Percentiles rank a stretch among this genome's conserved stretches.
These are phyloP conservation scores for Aspergillus jensenii DNA, from an alignment of 2,329 filamentous ascomycete species.

Conservation along the genomic window DNA sequence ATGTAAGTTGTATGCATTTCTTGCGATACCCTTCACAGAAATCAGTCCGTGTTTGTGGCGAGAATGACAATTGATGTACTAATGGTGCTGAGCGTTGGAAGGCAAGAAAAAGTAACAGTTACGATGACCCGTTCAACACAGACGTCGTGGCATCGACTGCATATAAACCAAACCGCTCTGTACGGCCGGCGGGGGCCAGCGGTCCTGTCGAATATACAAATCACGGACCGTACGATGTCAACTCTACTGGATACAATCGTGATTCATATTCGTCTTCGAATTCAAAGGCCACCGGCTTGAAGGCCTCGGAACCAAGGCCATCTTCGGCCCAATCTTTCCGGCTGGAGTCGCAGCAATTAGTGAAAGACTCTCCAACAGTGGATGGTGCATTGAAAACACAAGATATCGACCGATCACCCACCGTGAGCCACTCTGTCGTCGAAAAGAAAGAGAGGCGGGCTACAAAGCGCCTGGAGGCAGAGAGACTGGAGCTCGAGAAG, in stretches of 20 bases:
- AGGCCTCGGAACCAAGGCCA: neutral
- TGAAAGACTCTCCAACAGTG: conserved; percentile 8
- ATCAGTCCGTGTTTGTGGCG: neutral
- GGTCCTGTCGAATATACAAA: neutral
- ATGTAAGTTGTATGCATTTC: conserved; percentile 15
- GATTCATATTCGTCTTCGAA: neutral
- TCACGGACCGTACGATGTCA: neutral
- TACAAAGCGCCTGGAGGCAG: conserved; percentile 32
- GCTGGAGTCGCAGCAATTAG: conserved; percentile 1
- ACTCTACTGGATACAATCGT: neutral
- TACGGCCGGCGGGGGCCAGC: neutral
- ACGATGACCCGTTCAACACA: neutral
- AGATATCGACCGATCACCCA: conserved; percentile 19
- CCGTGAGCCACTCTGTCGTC: conserved; percentile 19
- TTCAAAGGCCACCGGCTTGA: neutral
- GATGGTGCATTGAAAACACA: conserved; percentile 7
- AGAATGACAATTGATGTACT: neutral
- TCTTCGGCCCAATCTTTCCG: conserved; percentile 1
- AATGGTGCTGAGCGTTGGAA: conserved; percentile 3
- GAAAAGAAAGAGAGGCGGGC: conserved; percentile 30
- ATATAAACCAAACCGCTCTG: neutral
- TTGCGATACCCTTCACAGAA: too few species aligned
- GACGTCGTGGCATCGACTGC: neutral
- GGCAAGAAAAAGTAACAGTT: conserved; percentile 2
- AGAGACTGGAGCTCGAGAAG: conserved; percentile 30